A percentile compares a stretch with the other conserved stretches of the same genome.
Evolutionary conservation across 1,284 basidiomycete genomes (phyloP).

Genomic region (Rhodofomes roseus): DNA sequence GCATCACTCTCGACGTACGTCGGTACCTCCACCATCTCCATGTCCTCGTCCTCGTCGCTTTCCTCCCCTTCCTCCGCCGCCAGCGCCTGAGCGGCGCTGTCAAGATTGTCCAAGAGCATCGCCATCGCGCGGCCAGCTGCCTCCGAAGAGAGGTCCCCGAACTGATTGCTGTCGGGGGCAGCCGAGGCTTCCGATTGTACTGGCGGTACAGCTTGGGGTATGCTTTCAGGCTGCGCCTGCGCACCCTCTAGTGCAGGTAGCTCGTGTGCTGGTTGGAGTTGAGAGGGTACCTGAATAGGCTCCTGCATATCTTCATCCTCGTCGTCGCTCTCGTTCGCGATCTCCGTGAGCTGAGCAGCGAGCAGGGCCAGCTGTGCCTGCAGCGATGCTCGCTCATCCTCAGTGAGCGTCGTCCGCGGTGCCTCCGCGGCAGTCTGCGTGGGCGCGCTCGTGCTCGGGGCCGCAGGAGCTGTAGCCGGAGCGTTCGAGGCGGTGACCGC

Average conservation of each 20-base stretch:
- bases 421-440: constrained; percentile 6
- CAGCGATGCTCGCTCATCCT: constrained; percentile 51
- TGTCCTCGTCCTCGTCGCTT: constrained; percentile 9
- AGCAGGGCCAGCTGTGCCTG: constrained; percentile 62
- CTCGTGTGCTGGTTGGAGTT: neutral
- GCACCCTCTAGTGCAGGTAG: neutral
- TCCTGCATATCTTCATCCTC: constrained; percentile 19
- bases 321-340: constrained; percentile 39
- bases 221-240: neutral
- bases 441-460: constrained; percentile 7
- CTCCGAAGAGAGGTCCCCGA: neutral
- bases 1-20: constrained; percentile 1
- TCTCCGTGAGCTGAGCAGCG: constrained; percentile 59
- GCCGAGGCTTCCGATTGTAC: neutral
- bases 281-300: neutral
- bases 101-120: neutral
- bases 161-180: neutral
- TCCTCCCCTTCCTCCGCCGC: constrained; percentile 6
- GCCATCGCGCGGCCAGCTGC: neutral
- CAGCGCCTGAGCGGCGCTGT: neutral
- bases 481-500: neutral
- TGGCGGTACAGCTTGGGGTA: too few species aligned
- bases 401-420: constrained; percentile 23
- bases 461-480: constrained; percentile 12
- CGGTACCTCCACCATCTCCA: constrained; percentile 15